Conservation (phyloP, 768 basidiomycete species). For the Russula dissimulans region DNA sequence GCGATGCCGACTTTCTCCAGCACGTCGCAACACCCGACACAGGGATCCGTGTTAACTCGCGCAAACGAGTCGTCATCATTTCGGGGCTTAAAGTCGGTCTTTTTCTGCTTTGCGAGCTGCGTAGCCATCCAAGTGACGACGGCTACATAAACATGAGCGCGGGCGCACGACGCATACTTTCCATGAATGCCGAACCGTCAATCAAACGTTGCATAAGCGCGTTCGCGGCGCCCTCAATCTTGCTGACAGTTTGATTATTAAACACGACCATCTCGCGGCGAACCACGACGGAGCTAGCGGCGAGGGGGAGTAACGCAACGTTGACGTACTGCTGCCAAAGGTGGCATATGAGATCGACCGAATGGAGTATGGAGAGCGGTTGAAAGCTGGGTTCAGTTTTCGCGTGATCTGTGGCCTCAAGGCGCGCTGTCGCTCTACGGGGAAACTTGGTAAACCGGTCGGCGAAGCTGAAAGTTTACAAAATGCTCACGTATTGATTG, state of each 20-base stretch:
- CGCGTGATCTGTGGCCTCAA: slow-evolving; percentile 58
- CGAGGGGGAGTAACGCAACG: slow-evolving; percentile 81
- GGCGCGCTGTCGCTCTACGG: slow-evolving; percentile 53
- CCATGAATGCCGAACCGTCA: slow-evolving; percentile 49
- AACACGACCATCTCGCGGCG: slow-evolving; percentile 89
- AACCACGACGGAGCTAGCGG: slow-evolving; percentile 74
- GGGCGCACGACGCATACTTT: neutral
- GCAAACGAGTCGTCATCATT: slow-evolving; percentile 96
- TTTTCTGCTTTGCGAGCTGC: slow-evolving; percentile 87
- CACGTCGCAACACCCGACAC: slow-evolving; percentile 73
- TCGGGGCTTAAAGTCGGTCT: slow-evolving; percentile 91
- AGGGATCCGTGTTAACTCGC: slow-evolving; percentile 90
- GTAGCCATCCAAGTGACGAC: slow-evolving; percentile 65
- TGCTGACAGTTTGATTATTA: slow-evolving; percentile 79
- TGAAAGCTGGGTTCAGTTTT: slow-evolving; percentile 77
- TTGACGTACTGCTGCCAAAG: slow-evolving; percentile 96
- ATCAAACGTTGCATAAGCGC: slow-evolving; percentile 67
- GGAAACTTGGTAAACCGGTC: neutral
- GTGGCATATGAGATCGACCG: slow-evolving; percentile 82
- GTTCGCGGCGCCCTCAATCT: slow-evolving; percentile 79
- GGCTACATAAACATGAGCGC: slow-evolving; percentile 31
- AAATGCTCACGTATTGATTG: slow-evolving; percentile 76
- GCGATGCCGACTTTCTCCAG: slow-evolving; percentile 75
- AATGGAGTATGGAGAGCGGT: slow-evolving; percentile 51
- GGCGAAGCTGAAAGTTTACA: neutral